Conservation (phyloP, 2,329 filamentous ascomycete genomes). For the Penicillium oxalicum region DNA sequence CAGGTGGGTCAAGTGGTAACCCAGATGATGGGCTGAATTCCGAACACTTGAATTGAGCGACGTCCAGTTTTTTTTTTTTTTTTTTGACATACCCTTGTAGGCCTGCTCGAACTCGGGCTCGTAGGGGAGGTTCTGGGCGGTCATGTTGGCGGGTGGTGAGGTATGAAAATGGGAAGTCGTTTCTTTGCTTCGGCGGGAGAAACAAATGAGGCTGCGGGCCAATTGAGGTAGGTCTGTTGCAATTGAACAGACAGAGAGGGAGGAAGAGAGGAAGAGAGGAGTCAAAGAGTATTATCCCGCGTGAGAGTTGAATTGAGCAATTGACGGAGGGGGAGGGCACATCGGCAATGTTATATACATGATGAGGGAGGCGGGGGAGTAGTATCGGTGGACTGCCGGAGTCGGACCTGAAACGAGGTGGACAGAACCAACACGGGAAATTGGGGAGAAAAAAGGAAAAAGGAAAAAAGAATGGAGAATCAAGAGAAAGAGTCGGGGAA, state of each 20-base stretch:
- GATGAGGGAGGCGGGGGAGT: conserved; percentile 5
- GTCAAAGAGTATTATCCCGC: conserved; percentile 10
- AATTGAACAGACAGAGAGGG: conserved; percentile 4
- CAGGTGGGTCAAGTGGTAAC: no score
- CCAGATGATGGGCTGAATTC: no score
- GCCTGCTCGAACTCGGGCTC: conserved; percentile 99
- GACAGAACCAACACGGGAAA: conserved; percentile 11
- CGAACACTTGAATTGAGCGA: no score
- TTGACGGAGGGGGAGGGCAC: conserved; percentile 5
- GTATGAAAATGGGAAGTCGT: no score
- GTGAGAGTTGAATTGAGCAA: no score
- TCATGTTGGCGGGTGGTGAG: conserved; percentile 36
- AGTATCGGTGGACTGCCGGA: conserved; percentile 22
- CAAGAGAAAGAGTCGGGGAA: neutral
- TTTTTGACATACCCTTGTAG: conserved; percentile 67
- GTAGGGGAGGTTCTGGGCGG: conserved; percentile 69
- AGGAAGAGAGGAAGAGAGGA: conserved; percentile 6
- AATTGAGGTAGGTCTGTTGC: conserved; percentile 5
- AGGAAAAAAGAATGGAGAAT: conserved; percentile 3
- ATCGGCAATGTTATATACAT: conserved; percentile 20
- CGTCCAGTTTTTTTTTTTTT: neutral
- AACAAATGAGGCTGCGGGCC: neutral
- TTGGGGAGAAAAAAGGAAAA: conserved; percentile 6
- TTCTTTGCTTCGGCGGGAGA: neutral
- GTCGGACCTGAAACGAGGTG: conserved; percentile 24